Percentiles rank a stretch among this genome's conserved stretches.
These are phyloP conservation scores for Chrysoporthe puriensis DNA, from an alignment of 2,329 filamentous ascomycete species.

Conservation along the genomic window DNA sequence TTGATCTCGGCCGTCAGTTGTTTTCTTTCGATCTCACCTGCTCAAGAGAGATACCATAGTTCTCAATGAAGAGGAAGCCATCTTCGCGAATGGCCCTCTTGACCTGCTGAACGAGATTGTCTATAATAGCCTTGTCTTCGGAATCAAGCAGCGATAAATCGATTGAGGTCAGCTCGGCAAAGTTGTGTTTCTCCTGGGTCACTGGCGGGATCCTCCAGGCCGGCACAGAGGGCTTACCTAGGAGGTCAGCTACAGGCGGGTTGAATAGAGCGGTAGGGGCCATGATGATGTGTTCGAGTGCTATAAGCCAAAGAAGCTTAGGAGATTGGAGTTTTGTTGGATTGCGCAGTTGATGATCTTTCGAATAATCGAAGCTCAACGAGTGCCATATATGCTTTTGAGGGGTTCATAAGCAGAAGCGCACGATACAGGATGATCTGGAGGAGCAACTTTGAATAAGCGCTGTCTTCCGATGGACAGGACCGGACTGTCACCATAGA, in stretches of 20 bases:
- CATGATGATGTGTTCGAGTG: constrained; percentile 28
- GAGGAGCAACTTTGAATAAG: neutral
- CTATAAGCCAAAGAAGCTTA: neutral
- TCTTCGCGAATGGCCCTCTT: constrained; percentile 48
- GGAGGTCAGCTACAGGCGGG: constrained; percentile 43
- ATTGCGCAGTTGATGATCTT: neutral
- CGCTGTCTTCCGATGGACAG: neutral
- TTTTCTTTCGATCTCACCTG: constrained; percentile 32
- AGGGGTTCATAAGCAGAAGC: neutral
- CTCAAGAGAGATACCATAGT: constrained; percentile 53
- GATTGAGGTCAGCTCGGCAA: constrained; percentile 47
- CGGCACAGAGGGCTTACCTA: constrained; percentile 46
- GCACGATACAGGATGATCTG: neutral
- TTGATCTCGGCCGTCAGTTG: neutral
- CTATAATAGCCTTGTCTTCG: constrained; percentile 45
- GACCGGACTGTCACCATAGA: neutral
- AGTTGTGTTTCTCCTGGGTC: constrained; percentile 49
- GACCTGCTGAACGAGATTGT: constrained; percentile 46
- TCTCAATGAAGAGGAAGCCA: constrained; percentile 51
- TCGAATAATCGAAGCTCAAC: neutral
- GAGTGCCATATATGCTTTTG: constrained; percentile 2
- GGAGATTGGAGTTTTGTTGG: neutral
- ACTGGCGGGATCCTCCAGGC: constrained; percentile 48
- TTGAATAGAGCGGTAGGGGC: constrained; percentile 44
- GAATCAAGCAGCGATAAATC: constrained; percentile 49